Evolutionary conservation across 495 filamentous ascomycete species (phyloP).

Genomic region (Delitschia confertaspora): DNA sequence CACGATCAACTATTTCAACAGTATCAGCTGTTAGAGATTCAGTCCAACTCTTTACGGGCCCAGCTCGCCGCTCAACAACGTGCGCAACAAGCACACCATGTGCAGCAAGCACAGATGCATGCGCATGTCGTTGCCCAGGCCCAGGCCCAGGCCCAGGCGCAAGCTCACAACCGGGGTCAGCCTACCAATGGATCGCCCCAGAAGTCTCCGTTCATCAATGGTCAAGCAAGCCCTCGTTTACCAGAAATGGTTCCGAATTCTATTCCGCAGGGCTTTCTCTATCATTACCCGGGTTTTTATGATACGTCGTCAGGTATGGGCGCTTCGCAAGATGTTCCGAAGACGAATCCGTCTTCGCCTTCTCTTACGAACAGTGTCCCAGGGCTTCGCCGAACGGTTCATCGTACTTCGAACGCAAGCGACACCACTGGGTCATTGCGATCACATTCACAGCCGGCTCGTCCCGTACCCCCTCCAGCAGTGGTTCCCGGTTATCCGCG

Average conservation of each 20-base stretch:
- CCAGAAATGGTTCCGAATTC: slow-evolving; percentile 42
- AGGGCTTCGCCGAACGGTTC: slow-evolving; percentile 48
- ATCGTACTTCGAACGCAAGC: slow-evolving; percentile 49
- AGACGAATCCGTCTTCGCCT: slow-evolving; percentile 56
- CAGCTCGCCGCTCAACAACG: slow-evolving; percentile 34
- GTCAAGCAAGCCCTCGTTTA: slow-evolving; percentile 37
- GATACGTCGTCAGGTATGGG: slow-evolving; percentile 36
- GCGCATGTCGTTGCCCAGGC: slow-evolving; percentile 32
- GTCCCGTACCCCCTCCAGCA: slow-evolving; percentile 42
- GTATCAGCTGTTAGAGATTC: slow-evolving; percentile 55
- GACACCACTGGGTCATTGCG: slow-evolving; percentile 46
- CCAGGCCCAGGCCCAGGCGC: slow-evolving; percentile 49
- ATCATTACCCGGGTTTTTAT: slow-evolving; percentile 44
- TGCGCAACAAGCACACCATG: slow-evolving; percentile 40
- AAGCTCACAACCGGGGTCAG: slow-evolving; percentile 19
- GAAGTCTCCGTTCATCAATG: slow-evolving; percentile 29
- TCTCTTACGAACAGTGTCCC: slow-evolving; percentile 46
- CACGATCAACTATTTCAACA: slow-evolving; percentile 56
- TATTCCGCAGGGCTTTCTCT: slow-evolving; percentile 41
- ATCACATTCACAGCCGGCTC: slow-evolving; percentile 59
- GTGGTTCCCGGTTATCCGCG: slow-evolving; percentile 34
- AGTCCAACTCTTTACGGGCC: slow-evolving; percentile 51
- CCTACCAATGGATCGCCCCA: slow-evolving; percentile 30
- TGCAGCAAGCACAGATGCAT: slow-evolving; percentile 44
- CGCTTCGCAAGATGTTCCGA: slow-evolving; percentile 30